Evolutionary conservation across 2,329 filamentous ascomycete genomes (phyloP), one percentile per base, ranked within the genome.

Genomic region (Ceratocystis smalleyi): DNA sequence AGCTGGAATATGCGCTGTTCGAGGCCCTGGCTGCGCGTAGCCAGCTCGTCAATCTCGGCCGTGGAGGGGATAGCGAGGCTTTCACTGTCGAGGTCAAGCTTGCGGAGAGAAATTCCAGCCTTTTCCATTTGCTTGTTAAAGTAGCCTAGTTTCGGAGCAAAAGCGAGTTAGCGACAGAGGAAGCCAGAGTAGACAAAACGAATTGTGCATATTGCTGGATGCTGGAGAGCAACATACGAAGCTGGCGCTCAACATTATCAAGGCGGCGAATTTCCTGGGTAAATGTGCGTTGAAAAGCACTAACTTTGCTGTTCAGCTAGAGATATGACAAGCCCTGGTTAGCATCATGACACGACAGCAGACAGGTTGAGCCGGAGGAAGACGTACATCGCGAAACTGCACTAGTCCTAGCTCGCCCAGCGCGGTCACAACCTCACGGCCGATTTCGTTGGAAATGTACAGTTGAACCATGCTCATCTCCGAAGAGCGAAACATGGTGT

Each of bases 381-480:
- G 22, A 47, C 64, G 30, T 81, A 97, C 92, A 82, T 99, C 94
- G 77, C 94, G 84, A 74, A 99, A 99, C 77, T 97, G 91, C 75
- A 97, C 91, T 72, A 94, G 83, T 66, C 94, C 94, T 72, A 99
- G 83, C 82, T 99, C 94, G 73, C 94, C 94, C 69, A 99, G 81
- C 65, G 92, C 92, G 73, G 91, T 96, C 68, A 97, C 91, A 71
- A 96, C 92, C 79, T 99, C 95, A 73, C 94, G 86, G 71, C 94
- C 92, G 71, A 99, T 97, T 81, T 99, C 94, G 75, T 96, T 97
- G 73, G 94, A 90, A 72, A 99, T 95, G 78, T 97, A 99, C 73
- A 99, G 87, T 85, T 99, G 94, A 73, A 95, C 95, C 87, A 99
- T 87, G 82, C 91, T 96, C 94, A 99, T 99, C 77, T 96, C 89